phyloP scores from a whole-genome alignment of 176 grass and related monocot genomes.

The Tillandsia fasciculata region DNA sequence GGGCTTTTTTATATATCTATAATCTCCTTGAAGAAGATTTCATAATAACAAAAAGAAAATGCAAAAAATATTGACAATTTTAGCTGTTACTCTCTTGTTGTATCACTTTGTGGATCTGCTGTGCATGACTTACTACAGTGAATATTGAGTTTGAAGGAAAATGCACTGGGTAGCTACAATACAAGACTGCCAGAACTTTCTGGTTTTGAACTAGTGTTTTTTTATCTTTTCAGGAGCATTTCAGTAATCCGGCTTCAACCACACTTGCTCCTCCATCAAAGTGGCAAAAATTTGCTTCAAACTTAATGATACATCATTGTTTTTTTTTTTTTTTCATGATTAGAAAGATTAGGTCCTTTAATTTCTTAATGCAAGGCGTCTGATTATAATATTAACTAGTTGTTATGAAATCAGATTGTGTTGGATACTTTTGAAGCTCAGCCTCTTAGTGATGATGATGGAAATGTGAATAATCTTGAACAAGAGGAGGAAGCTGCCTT shows the following conservation, averaged over 20 bases:
- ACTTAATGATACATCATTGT: conserved; percentile 48
- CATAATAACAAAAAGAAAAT: too few species aligned
- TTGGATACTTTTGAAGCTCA: conserved; percentile 97
- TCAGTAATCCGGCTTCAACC: conserved; percentile 68
- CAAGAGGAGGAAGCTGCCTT: conserved; percentile 80
- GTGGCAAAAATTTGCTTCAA: conserved; percentile 80
- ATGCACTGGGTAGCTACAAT: too few species aligned
- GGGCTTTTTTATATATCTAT: too few species aligned
- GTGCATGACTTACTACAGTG: background rate
- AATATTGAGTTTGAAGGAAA: too few species aligned
- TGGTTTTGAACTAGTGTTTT: too few species aligned
- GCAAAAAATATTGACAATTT: too few species aligned
- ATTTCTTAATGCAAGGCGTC: background rate
- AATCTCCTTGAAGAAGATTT: too few species aligned
- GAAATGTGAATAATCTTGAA: conserved; percentile 74
- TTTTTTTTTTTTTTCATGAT: background rate
- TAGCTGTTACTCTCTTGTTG: too few species aligned
- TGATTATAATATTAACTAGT: background rate
- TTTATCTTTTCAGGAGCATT: conserved; percentile 59
- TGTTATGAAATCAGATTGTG: conserved; percentile 51
- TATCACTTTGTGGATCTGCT: too few species aligned
- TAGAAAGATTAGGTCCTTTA: background rate
- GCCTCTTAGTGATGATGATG: conserved; percentile 84
- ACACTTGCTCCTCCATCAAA: conserved; percentile 39
- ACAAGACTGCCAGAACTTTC: too few species aligned